These are phyloP conservation scores for Trametes sanguinea DNA, from an alignment of 768 basidiomycete species.

Conservation along the genomic window DNA sequence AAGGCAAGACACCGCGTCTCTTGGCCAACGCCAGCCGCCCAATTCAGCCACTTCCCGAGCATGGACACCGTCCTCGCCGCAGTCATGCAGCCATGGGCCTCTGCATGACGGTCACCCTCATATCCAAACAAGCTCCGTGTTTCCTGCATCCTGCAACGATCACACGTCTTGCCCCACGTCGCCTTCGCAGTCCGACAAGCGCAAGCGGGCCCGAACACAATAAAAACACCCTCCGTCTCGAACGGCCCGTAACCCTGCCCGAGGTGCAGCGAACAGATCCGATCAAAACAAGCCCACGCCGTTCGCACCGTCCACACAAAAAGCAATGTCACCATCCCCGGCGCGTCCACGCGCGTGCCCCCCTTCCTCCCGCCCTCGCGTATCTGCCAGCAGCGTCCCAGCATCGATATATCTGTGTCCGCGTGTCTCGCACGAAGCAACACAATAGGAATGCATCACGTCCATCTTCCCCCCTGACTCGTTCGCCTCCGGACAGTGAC, in stretches of 20 bases:
- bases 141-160: background rate
- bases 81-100: background rate
- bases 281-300: conserved; percentile 10
- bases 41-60: background rate
- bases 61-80: background rate
- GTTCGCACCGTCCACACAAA: background rate
- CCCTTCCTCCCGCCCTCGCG: background rate
- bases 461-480: conserved; percentile 14
- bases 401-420: background rate
- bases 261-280: conserved; percentile 12
- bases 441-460: conserved; percentile 16
- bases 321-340: background rate
- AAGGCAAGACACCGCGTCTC: no score
- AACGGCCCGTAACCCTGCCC: conserved; percentile 16
- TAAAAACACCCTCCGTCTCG: conserved; percentile 3
- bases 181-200: background rate
- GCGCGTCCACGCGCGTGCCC: background rate
- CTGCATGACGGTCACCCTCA: background rate
- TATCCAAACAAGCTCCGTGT: background rate
- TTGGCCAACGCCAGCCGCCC: background rate
- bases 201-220: conserved; percentile 14
- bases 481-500: conserved; percentile 13
- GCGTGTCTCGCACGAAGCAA: conserved; percentile 13
- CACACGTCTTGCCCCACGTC: background rate
- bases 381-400: background rate